Evolutionary conservation across 106 monocot genomes (phyloP), one percentile per base, ranked within the genome.

Genomic region (Phalaenopsis equestris): DNA sequence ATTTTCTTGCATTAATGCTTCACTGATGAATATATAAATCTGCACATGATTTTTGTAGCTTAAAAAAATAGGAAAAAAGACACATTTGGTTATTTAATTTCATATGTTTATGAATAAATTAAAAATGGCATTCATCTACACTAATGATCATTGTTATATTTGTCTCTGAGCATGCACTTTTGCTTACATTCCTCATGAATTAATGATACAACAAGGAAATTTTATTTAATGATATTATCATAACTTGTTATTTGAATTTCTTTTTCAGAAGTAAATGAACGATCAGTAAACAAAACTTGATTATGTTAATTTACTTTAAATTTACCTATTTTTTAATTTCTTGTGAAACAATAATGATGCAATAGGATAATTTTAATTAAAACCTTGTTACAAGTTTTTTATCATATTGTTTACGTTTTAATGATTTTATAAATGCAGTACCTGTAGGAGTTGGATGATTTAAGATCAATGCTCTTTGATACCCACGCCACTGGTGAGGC

Each of bases 401-500:
- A 64, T 64, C 23, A 1, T 8, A 8, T 5, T 64, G 64, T 24
- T 8, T 45, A 43, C 16, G 30, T 49, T 76, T 76, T 23, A 30
- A 48, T n/a, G 7, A 67, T 72, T 78, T 76, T 46, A n/a, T 19
- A 57, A 55, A 18, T 82, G 55, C 89, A 97, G 98, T 86, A 89
- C 21, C 73, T 87, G n/a, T 84, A 76, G 58, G 91, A 91, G 15
- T 81, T 98, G 81, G 91, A 98, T 85, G 87, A 89, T 67, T 73
- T 94, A 42, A 87, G 92, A 84, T 87, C 89, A 43, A 83, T 91
- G 81, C 89, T 98, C 68, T 92, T 89, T 61, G 47, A 80, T 30
- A 86, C 94, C 21, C 89, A 79, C 76, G 88, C 89, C 3, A 87
- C 89, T 41, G 92, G 91, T 81, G 92, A 98, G 49, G 85, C 92